Conservation (phyloP, 2,329 filamentous ascomycete species). For the Parafenestella ontariensis region DNA sequence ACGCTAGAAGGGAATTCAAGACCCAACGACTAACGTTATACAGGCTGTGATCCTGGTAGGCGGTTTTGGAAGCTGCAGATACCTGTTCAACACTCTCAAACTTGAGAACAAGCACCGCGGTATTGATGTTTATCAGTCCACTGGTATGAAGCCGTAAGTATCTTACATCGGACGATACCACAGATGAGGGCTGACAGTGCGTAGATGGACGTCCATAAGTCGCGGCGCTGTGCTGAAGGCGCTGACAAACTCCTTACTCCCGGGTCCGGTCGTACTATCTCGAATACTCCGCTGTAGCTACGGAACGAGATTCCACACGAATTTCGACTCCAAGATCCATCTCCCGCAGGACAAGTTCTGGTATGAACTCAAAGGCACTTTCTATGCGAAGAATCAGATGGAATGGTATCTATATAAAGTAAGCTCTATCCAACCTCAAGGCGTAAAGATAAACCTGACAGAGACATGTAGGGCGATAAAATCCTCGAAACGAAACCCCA, state of each 20-base stretch:
- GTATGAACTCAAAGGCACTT: neutral
- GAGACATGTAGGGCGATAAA: neutral
- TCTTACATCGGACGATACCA: neutral
- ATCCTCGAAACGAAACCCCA: neutral
- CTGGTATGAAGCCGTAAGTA: neutral
- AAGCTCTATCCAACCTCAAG: neutral
- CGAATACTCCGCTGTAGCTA: conserved; percentile 15
- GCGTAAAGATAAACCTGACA: neutral
- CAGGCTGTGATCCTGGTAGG: conserved; percentile 17
- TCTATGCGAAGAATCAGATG: conserved; percentile 4
- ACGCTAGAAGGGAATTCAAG: neutral
- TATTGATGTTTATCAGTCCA: conserved; percentile 14
- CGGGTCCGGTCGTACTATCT: neutral
- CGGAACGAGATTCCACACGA: neutral
- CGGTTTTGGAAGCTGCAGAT: conserved; percentile 16
- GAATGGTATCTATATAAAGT: conserved; percentile 6
- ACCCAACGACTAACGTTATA: neutral
- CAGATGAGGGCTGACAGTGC: neutral
- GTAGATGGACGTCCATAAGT: conserved; percentile 15
- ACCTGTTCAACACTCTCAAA: conserved; percentile 11
- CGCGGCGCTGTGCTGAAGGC: conserved; percentile 15
- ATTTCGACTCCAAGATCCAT: conserved; percentile 6
- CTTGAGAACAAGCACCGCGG: conserved; percentile 5
- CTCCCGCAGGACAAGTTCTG: neutral
- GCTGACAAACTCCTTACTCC: conserved; percentile 2